Conservation (phyloP, 106 monocot genomes). For the Dendrobium chrysotoxum region DNA sequence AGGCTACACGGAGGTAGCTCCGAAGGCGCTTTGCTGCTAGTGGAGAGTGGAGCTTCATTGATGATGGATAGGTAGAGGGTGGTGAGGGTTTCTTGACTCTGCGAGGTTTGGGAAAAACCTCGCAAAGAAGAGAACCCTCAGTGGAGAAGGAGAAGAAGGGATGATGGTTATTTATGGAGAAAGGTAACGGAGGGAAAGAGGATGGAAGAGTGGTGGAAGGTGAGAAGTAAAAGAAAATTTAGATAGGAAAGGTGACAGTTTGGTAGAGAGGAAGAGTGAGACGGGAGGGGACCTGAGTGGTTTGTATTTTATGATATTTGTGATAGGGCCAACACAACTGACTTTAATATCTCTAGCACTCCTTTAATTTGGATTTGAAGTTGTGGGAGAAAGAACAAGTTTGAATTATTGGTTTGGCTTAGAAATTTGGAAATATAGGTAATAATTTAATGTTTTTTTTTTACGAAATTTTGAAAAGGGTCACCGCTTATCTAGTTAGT, state of each 20-base stretch:
- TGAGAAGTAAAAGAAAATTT: not conserved
- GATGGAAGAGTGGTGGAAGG: not conserved
- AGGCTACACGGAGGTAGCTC: slow-evolving; percentile 31
- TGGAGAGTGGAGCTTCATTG: slow-evolving; percentile 15
- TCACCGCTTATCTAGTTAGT: too few species aligned
- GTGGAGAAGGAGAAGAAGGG: not conserved
- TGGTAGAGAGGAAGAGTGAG: not conserved
- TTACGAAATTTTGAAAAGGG: too few species aligned
- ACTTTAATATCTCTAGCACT: too few species aligned
- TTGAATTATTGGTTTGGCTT: too few species aligned
- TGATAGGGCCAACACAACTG: too few species aligned
- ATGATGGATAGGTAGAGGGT: not conserved
- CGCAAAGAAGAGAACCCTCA: not conserved
- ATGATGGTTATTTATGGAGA: not conserved
- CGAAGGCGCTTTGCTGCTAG: slow-evolving; percentile 24
- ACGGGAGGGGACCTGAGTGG: too few species aligned
- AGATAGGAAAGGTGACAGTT: not conserved
- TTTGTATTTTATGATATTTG: too few species aligned
- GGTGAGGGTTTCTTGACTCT: slow-evolving; percentile 3
- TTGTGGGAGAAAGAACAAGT: too few species aligned
- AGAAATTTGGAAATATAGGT: too few species aligned
- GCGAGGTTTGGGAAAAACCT: not conserved
- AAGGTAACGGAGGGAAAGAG: not conserved
- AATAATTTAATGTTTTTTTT: too few species aligned
- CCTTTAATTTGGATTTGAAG: too few species aligned